Conservation (phyloP, 257 asterid species). For the Nicotiana otophora region DNA sequence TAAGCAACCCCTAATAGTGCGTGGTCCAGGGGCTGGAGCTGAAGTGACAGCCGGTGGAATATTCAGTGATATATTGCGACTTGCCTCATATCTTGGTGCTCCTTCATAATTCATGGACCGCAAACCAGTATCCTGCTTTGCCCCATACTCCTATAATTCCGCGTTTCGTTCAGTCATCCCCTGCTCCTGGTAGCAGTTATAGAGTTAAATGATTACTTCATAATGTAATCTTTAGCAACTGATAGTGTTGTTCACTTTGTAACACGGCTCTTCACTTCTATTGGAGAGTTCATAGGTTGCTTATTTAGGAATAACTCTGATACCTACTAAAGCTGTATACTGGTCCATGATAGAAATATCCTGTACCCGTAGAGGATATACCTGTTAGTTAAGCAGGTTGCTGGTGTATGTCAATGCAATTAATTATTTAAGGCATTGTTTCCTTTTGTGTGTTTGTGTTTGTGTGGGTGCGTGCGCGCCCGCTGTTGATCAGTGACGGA, state of each 20-base stretch:
- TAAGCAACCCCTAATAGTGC: slow-evolving; percentile 81
- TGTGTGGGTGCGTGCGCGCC: too few relatives aligned
- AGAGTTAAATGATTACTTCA: neutral
- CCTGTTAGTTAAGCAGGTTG: neutral
- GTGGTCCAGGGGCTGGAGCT: slow-evolving; percentile 99
- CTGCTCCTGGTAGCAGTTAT: neutral
- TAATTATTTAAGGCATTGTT: neutral
- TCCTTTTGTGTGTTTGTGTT: neutral
- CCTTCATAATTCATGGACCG: slow-evolving; percentile 47
- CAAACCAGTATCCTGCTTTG: neutral
- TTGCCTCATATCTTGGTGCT: slow-evolving; percentile 94
- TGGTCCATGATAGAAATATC: neutral
- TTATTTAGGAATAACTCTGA: slow-evolving; percentile 6
- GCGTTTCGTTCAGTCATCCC: neutral
- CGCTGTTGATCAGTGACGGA: too few relatives aligned
- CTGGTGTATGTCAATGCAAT: neutral
- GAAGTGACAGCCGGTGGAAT: slow-evolving; percentile 98
- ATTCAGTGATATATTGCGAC: slow-evolving; percentile 90
- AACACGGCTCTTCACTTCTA: neutral
- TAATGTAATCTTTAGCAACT: neutral
- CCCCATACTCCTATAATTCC: neutral
- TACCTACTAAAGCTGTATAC: neutral
- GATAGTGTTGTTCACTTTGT: neutral
- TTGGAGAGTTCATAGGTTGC: neutral
- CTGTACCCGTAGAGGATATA: neutral